phyloP scores from a whole-genome alignment of 2,329 filamentous ascomycete species.

The Thielaviopsis punctulata region DNA sequence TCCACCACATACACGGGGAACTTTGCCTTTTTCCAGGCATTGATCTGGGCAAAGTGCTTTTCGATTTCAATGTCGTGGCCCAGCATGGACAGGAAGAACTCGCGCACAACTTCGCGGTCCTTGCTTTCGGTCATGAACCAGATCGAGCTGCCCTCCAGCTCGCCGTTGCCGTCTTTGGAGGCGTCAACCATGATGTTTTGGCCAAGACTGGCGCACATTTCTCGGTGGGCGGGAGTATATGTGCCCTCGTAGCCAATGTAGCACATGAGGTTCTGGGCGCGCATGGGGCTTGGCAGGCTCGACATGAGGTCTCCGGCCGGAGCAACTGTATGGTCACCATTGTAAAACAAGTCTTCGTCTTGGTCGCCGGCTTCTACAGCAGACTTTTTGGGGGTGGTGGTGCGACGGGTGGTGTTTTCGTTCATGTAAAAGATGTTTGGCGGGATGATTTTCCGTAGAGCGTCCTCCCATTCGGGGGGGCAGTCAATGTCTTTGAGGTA shows the following conservation, averaged over 20 bases:
- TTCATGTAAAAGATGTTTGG: slow-evolving; percentile 81
- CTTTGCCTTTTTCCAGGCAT: slow-evolving; percentile 86
- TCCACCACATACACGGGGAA: slow-evolving; percentile 89
- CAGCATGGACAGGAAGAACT: slow-evolving; percentile 84
- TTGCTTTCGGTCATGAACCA: slow-evolving; percentile 99
- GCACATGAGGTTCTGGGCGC: slow-evolving; percentile 93
- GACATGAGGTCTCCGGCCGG: slow-evolving; percentile 89
- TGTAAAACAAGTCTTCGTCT: slow-evolving; percentile 22
- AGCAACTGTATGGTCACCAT: slow-evolving; percentile 40
- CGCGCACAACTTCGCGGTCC: slow-evolving; percentile 74
- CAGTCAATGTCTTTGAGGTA: slow-evolving; percentile 98
- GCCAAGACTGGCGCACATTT: slow-evolving; percentile 92
- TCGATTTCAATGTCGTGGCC: slow-evolving; percentile 96
- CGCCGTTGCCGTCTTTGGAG: slow-evolving; percentile 51
- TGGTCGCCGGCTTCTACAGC: slow-evolving; percentile 11
- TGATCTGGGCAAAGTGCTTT: slow-evolving; percentile 88
- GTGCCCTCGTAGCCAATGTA: slow-evolving; percentile 97
- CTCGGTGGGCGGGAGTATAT: slow-evolving; percentile 83
- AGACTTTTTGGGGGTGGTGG: slow-evolving; percentile 6
- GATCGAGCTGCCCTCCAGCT: slow-evolving; percentile 73
- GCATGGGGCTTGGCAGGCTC: slow-evolving; percentile 69
- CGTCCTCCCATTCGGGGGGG: slow-evolving; percentile 68
- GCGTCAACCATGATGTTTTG: slow-evolving; percentile 98
- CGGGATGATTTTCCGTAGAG: slow-evolving; percentile 61
- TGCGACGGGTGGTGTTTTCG: slow-evolving; percentile 43